Conservation (phyloP, 768 basidiomycete genomes). For the Panellus pusillus region DNA sequence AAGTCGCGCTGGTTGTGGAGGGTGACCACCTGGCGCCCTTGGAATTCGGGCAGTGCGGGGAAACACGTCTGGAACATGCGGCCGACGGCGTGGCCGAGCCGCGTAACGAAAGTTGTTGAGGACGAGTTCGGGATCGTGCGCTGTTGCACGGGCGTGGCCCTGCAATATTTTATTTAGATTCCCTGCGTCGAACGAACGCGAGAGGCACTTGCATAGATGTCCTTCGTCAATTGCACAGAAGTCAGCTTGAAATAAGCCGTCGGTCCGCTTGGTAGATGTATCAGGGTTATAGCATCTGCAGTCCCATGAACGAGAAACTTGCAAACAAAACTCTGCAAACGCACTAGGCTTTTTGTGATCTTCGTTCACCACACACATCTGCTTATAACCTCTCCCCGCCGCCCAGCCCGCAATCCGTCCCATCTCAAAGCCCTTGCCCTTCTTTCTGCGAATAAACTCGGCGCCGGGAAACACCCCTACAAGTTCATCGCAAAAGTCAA, state of each 20-base stretch:
- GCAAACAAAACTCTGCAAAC: constrained; percentile 30
- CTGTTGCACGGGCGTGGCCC: constrained; percentile 91
- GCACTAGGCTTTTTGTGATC: constrained; percentile 91
- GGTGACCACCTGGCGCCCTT: constrained; percentile 95
- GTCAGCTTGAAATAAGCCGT: constrained; percentile 95
- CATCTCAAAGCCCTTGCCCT: constrained; percentile 87
- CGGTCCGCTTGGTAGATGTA: constrained; percentile 89
- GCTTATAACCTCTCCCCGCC: constrained; percentile 82
- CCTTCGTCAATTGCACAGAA: constrained; percentile 79
- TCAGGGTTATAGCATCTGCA: constrained; percentile 88
- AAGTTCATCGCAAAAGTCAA: constrained; percentile 91
- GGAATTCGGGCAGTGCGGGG: constrained; percentile 92
- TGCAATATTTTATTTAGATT: constrained; percentile 28
- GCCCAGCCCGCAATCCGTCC: constrained; percentile 94
- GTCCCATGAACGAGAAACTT: neutral
- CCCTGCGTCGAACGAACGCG: neutral
- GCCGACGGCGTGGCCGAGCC: constrained; percentile 90
- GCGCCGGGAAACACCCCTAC: constrained; percentile 89
- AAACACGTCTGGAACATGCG: constrained; percentile 96
- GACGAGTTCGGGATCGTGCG: constrained; percentile 93
- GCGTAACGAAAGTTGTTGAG: constrained; percentile 92
- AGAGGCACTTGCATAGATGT: constrained; percentile 71
- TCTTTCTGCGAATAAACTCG: constrained; percentile 83
- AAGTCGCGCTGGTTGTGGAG: constrained; percentile 98
- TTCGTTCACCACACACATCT: constrained; percentile 92